Conservation (phyloP, 148 eudicot species). For the Spergularia bocconei region DNA sequence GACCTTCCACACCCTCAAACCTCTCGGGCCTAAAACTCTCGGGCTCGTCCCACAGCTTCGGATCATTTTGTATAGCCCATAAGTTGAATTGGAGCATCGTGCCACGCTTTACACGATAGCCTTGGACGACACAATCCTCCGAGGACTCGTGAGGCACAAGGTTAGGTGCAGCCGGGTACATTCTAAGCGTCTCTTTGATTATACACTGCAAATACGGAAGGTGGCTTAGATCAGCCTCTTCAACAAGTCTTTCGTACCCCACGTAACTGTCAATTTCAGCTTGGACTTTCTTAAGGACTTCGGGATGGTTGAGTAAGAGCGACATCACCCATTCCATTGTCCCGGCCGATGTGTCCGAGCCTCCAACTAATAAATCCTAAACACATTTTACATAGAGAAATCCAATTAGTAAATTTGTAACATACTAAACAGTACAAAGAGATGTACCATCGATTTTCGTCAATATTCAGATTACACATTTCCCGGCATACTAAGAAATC, state of each 20-base stretch:
- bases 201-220: slow-evolving; percentile 24
- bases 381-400: too few species aligned
- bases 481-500: too few species aligned
- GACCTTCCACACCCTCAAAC: slow-evolving; percentile 29
- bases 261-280: slow-evolving; percentile 21
- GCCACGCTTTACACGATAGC: slow-evolving; percentile 18
- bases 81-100: slow-evolving; percentile 28
- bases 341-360: slow-evolving; percentile 22
- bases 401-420: too few species aligned
- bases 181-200: slow-evolving; percentile 26
- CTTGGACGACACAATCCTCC: slow-evolving; percentile 7
- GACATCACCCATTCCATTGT: slow-evolving; percentile 36
- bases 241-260: slow-evolving; percentile 7
- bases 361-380: slow-evolving; percentile 26
- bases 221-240: slow-evolving; percentile 23
- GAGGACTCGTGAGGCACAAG: slow-evolving; percentile 30
- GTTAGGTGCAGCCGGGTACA: slow-evolving; percentile 25
- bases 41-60: slow-evolving; percentile 34
- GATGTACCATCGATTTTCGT: too few species aligned
- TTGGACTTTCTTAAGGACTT: slow-evolving; percentile 18
- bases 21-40: slow-evolving; percentile 34
- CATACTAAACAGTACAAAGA: too few species aligned
- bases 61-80: slow-evolving; percentile 37
- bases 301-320: slow-evolving; percentile 31
- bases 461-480: too few species aligned